Evolutionary conservation across 179 eudicot species (phyloP).

Genomic region (Monotropa hypopitys): DNA sequence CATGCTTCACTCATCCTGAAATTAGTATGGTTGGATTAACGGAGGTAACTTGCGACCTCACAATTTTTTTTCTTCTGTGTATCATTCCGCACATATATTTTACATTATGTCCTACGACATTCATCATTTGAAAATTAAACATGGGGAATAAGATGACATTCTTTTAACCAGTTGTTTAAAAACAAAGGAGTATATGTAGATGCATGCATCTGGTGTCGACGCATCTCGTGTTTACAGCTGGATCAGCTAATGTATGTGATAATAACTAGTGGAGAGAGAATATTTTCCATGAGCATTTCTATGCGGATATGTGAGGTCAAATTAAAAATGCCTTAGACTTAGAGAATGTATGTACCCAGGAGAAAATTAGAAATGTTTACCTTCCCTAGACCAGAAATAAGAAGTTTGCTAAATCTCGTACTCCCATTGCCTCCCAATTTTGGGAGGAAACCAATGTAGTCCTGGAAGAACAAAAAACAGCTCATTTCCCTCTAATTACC

Average conservation of each 20-base stretch:
- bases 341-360: neutral
- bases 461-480: neutral
- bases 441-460: neutral
- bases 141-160: neutral
- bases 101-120: neutral
- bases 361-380: neutral
- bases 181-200: neutral
- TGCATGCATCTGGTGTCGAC: neutral
- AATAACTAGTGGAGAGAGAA: neutral
- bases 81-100: neutral
- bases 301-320: neutral
- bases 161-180: neutral
- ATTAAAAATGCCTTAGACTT: neutral
- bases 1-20: slow-evolving; percentile 99
- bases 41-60: slow-evolving; percentile 3
- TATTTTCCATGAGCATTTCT: neutral
- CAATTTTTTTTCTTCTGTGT: neutral
- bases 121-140: neutral
- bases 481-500: neutral
- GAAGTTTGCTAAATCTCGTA: neutral
- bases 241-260: neutral
- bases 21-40: slow-evolving; percentile 86
- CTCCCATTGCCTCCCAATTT: neutral
- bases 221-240: neutral
- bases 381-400: neutral